Evolutionary conservation across 1,284 basidiomycete genomes (phyloP).

Genomic region (Ganoderma resinaceum): DNA sequence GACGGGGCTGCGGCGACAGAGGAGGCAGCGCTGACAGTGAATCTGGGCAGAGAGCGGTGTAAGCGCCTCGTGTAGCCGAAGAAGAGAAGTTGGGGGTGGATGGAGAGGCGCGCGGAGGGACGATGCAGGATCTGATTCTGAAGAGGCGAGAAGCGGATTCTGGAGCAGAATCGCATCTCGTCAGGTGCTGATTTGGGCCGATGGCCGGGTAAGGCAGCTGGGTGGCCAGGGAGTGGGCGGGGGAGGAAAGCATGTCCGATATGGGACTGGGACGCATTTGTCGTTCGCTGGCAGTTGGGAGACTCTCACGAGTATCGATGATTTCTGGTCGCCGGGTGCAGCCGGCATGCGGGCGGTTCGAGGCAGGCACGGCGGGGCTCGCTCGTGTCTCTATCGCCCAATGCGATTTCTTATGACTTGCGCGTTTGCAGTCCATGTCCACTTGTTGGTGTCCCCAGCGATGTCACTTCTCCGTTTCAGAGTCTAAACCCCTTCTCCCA

Average conservation of each 20-base stretch:
- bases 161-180: conserved; percentile 29
- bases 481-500: conserved; percentile 36
- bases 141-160: conserved; percentile 23
- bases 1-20: not conserved
- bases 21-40: not conserved
- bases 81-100: conserved; percentile 5
- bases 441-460: conserved; percentile 36
- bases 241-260: conserved; percentile 22
- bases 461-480: conserved; percentile 38
- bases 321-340: conserved; percentile 6
- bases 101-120: not conserved
- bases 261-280: conserved; percentile 18
- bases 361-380: conserved; percentile 33
- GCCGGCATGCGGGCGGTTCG: conserved; percentile 8
- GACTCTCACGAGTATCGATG: conserved; percentile 20
- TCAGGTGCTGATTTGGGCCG: conserved; percentile 32
- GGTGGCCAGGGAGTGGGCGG: conserved; percentile 20
- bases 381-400: conserved; percentile 36
- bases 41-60: conserved; percentile 3
- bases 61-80: conserved; percentile 16
- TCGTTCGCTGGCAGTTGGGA: conserved; percentile 5
- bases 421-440: conserved; percentile 35
- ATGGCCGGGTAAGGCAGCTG: conserved; percentile 34
- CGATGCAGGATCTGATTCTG: conserved; percentile 7
- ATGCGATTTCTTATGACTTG: conserved; percentile 31